phyloP scores from a whole-genome alignment of 169 alveolate genomes.

The Besnoitia besnoiti region DNA sequence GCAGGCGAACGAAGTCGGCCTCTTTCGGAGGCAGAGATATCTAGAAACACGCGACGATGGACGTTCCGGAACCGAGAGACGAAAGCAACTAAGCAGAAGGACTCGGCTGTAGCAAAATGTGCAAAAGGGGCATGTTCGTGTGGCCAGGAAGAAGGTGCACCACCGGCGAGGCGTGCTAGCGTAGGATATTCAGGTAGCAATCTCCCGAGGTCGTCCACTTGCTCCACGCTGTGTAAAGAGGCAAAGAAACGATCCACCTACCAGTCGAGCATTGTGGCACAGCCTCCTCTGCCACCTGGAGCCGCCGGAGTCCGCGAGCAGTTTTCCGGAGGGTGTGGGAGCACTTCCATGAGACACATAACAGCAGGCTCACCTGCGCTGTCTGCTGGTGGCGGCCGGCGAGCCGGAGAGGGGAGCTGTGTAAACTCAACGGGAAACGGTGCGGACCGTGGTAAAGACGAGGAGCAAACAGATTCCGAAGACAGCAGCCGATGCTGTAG shows the following conservation, averaged over 20 bases:
- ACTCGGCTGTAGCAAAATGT: too few species aligned
- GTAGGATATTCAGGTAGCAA: too few species aligned
- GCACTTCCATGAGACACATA: background rate
- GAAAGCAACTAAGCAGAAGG: too few species aligned
- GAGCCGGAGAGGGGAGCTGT: background rate
- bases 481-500: conserved; percentile 5
- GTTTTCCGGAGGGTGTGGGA: background rate
- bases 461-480: background rate
- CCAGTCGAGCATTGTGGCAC: conserved; percentile 24
- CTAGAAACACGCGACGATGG: conserved; percentile 33
- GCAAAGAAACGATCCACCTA: background rate
- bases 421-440: background rate
- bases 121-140: too few species aligned
- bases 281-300: background rate
- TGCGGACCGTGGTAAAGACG: background rate
- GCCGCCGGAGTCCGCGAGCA: background rate
- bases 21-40: background rate
- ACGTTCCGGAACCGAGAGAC: too few species aligned
- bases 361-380: background rate
- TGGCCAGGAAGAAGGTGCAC: too few species aligned
- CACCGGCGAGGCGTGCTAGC: too few species aligned
- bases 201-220: background rate
- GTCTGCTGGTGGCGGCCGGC: background rate
- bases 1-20: background rate
- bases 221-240: background rate